Percentiles rank a stretch among this genome's conserved stretches.
These are phyloP conservation scores for Paecilomyces dactylethromorphus DNA, from an alignment of 2,329 filamentous ascomycete genomes.

Conservation along the genomic window DNA sequence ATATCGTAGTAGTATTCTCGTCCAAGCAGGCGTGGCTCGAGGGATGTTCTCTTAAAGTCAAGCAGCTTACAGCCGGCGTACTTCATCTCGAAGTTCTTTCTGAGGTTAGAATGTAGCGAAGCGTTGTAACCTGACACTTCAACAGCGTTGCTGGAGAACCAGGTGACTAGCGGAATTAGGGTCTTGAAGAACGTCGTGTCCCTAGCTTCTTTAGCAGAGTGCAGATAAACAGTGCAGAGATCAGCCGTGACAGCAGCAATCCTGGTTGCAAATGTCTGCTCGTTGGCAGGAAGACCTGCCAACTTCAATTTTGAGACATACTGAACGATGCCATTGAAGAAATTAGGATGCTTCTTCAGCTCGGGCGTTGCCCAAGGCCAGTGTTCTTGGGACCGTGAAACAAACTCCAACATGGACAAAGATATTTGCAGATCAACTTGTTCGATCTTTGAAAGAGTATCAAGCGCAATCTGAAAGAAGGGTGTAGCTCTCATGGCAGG, in stretches of 20 bases:
- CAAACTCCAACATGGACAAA: conserved; percentile 75
- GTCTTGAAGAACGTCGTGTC: conserved; percentile 62
- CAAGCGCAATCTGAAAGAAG: conserved; percentile 67
- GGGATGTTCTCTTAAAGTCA: conserved; percentile 69
- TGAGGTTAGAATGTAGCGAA: conserved; percentile 78
- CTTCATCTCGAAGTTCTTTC: conserved; percentile 72
- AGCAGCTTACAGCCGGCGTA: conserved; percentile 68
- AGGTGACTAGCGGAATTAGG: conserved; percentile 68
- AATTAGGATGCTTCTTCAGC: conserved; percentile 64
- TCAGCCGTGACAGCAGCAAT: conserved; percentile 80
- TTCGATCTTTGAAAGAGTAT: conserved; percentile 60
- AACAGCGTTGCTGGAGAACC: conserved; percentile 72
- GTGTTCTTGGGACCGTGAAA: conserved; percentile 81
- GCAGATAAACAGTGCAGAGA: conserved; percentile 83
- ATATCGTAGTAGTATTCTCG: conserved; percentile 79
- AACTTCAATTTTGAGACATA: conserved; percentile 60
- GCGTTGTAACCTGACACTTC: conserved; percentile 76
- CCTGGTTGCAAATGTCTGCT: conserved; percentile 54
- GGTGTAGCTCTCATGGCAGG: conserved; percentile 51
- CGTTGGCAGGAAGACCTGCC: conserved; percentile 39
- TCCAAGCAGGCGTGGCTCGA: conserved; percentile 63
- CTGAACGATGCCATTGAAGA: conserved; percentile 64
- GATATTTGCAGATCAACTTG: conserved; percentile 59
- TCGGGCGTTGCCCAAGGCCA: conserved; percentile 92
- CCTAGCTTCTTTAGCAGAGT: conserved; percentile 72